Evolutionary conservation across 2,329 filamentous ascomycete species (phyloP).

Genomic region (Microcyclospora pomicola): DNA sequence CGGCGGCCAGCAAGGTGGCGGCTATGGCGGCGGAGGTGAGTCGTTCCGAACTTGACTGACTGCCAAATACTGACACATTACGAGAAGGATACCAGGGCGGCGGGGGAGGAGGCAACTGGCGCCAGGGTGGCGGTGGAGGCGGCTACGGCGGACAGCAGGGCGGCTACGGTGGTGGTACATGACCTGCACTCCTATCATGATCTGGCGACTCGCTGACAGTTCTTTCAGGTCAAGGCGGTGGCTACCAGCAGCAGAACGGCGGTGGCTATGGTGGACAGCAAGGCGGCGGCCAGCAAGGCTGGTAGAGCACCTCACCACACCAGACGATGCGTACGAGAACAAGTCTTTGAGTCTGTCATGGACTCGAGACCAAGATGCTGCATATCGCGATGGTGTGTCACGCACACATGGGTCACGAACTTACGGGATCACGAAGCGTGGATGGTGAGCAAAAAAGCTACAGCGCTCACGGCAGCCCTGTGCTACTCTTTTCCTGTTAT

Average conservation of each 20-base stretch:
- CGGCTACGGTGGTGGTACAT: constrained; percentile 4
- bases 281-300: constrained; percentile 10
- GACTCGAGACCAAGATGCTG: too few species aligned
- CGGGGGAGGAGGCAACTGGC: constrained; percentile 16
- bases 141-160: constrained; percentile 11
- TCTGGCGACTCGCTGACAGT: constrained; percentile 5
- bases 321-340: too few species aligned
- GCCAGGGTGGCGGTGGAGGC: constrained; percentile 13
- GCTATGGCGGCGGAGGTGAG: constrained; percentile 8
- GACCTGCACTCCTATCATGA: neutral
- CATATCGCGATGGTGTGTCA: too few species aligned
- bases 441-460: neutral
- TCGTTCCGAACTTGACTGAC: constrained; percentile 2
- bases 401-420: too few species aligned
- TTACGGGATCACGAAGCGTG: too few species aligned
- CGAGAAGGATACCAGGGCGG: constrained; percentile 3
- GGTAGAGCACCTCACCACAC: constrained; percentile 1
- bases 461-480: neutral
- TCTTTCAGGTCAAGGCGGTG: constrained; percentile 6
- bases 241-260: constrained; percentile 17
- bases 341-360: too few species aligned
- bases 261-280: constrained; percentile 16
- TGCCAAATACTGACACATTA: constrained; percentile 1
- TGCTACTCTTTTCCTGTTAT: too few species aligned
- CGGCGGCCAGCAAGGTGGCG: constrained; percentile 9